phyloP scores from a whole-genome alignment of 2,329 filamentous ascomycete species.

The Ophiostoma ulmi region DNA sequence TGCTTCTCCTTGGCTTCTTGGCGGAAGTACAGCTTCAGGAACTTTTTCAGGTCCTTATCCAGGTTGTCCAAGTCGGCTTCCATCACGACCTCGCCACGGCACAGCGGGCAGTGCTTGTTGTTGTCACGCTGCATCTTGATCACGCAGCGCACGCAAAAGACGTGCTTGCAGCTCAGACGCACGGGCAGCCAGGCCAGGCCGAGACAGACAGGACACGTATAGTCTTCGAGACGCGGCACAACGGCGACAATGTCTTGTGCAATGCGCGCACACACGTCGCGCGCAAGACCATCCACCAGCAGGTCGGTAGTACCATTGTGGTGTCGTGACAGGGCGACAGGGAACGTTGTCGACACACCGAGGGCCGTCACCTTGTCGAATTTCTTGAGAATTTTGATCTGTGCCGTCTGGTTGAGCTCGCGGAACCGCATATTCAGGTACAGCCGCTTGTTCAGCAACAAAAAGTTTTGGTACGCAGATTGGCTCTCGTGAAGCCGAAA shows the following conservation, averaged over 20 bases:
- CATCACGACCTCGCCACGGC: slow-evolving; percentile 66
- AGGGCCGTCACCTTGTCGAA: slow-evolving; percentile 78
- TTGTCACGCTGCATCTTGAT: slow-evolving; percentile 70
- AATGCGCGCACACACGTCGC: slow-evolving; percentile 69
- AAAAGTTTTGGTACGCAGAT: slow-evolving; percentile 61
- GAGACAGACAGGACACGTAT: slow-evolving; percentile 75
- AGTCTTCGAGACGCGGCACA: slow-evolving; percentile 79
- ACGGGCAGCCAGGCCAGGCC: slow-evolving; percentile 76
- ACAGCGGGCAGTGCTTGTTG: slow-evolving; percentile 68
- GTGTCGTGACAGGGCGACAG: slow-evolving; percentile 27
- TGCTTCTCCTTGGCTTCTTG: slow-evolving; percentile 63
- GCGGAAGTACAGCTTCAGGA: slow-evolving; percentile 71
- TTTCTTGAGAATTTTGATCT: slow-evolving; percentile 83
- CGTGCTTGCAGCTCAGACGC: slow-evolving; percentile 66
- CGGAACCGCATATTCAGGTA: slow-evolving; percentile 78
- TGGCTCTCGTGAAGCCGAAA: slow-evolving; percentile 65
- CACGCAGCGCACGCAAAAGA: slow-evolving; percentile 80
- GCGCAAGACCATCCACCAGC: slow-evolving; percentile 63
- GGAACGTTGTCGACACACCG: slow-evolving; percentile 14
- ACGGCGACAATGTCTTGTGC: slow-evolving; percentile 65
- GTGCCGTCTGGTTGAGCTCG: slow-evolving; percentile 72
- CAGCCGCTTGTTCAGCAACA: slow-evolving; percentile 68
- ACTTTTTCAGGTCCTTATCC: slow-evolving; percentile 62
- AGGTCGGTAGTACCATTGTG: slow-evolving; percentile 52
- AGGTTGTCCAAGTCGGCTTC: slow-evolving; percentile 66